Evolutionary conservation across 2,329 filamentous ascomycete genomes (phyloP), one percentile per base, ranked within the genome.

Genomic region (Arachnomyces sp.): DNA sequence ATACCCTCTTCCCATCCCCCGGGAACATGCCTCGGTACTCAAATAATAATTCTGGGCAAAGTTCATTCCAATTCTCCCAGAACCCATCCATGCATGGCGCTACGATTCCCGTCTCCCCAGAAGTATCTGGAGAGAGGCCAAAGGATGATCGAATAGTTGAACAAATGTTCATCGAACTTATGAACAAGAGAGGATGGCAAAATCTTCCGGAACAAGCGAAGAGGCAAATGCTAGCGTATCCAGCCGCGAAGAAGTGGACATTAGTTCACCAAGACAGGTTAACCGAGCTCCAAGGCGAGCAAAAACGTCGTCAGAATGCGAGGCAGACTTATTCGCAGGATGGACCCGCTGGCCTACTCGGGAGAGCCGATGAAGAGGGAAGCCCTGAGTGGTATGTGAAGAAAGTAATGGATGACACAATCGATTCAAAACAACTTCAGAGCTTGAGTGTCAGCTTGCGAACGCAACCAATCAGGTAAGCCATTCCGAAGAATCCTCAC

Each of bases 131-230:
- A 53, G 48, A 55, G 34, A 56, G 61, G 15, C 63, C 63, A 9
- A 56, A 60, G 43, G 63, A 66, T 47, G 87, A 93, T 56, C 77
- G 80, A 43, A 68, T 94, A 11, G 84, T 95, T 34, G 87, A 96
- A 59, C 81, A 89, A 56, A 85, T 94, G 70, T 96, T 96, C 57
- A 72, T 89, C 55, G 82, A 87, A 38, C 70, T 98, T 49, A 96
- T 98, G 92, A 85, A 94, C 57, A 95, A 95, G 67, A 79, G 92
- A 66, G 92, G 90, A 49, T 96, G 89, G 86, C 92, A 94, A 67
- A 93, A 93, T 63, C 70, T 98, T 49, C 92, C 92, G 4, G 92
- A 98, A 57, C 87, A 94, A 67, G 92, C 92, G 20, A 79, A 84
- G 51, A 76, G 90, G 46, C 92, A 96, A 68, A 96, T 98, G 90